Conservation (phyloP, 257 asterid genomes). For the Rehmannia glutinosa region DNA sequence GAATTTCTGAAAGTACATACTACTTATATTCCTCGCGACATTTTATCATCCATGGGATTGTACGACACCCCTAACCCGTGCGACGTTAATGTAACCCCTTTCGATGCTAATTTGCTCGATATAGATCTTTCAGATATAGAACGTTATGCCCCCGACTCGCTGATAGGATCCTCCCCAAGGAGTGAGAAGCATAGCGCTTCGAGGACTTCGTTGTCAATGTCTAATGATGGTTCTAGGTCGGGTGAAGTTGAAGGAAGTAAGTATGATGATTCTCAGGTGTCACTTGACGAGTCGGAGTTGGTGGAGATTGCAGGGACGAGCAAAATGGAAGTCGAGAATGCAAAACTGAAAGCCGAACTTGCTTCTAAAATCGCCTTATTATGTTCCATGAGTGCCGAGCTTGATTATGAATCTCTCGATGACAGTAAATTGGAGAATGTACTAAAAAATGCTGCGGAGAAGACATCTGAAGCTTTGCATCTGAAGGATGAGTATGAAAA, state of each 20-base stretch:
- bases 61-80: constrained; percentile 82
- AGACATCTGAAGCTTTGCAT: constrained; percentile 79
- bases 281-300: constrained; percentile 61
- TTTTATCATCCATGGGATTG: constrained; percentile 84
- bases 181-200: constrained; percentile 50
- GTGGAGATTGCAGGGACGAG: constrained; percentile 93
- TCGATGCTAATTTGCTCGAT: constrained; percentile 72
- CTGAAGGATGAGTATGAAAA: constrained; percentile 70
- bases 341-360: constrained; percentile 93
- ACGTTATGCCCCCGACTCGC: constrained; percentile 85
- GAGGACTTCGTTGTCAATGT: constrained; percentile 52
- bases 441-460: constrained; percentile 65
- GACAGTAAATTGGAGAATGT: constrained; percentile 55
- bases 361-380: constrained; percentile 90
- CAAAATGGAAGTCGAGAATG: constrained; percentile 95
- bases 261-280: constrained; percentile 47
- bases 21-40: constrained; percentile 75
- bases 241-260: constrained; percentile 50
- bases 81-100: constrained; percentile 82
- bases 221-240: constrained; percentile 54
- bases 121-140: constrained; percentile 77
- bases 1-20: constrained; percentile 72
- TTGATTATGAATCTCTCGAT: constrained; percentile 62
- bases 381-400: constrained; percentile 62
- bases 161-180: constrained; percentile 53